Conservation (phyloP, 352 stramenopile species). For the Pythium insidiosum region DNA sequence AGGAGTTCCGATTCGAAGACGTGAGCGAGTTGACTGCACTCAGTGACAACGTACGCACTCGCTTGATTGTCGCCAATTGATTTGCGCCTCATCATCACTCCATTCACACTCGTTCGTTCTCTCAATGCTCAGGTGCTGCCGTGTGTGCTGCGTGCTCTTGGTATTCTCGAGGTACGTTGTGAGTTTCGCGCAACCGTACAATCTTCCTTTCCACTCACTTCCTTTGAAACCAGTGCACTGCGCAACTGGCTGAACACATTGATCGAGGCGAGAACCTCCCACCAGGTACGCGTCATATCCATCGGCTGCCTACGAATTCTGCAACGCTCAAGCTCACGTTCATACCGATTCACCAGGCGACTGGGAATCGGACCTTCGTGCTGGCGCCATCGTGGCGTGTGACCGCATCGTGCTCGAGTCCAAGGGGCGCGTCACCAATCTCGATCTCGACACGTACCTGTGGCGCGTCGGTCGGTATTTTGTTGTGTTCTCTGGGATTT, state of each 20-base stretch:
- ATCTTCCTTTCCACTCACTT: not conserved
- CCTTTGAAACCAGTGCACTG: conserved; percentile 29
- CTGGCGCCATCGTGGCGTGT: conserved; percentile 51
- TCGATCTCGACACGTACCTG: conserved; percentile 60
- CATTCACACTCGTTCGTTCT: too few species aligned
- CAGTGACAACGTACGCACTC: conserved; percentile 72
- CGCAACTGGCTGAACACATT: conserved; percentile 38
- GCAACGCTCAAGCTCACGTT: too few species aligned
- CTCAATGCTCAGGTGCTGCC: conserved; percentile 35
- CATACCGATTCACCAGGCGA: too few species aligned
- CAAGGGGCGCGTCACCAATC: conserved; percentile 28
- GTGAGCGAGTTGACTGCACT: conserved; percentile 54
- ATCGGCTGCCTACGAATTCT: too few species aligned
- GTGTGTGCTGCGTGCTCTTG: conserved; percentile 62
- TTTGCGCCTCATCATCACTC: too few species aligned
- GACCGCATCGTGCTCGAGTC: conserved; percentile 55
- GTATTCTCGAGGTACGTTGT: conserved; percentile 50
- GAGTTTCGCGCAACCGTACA: not conserved
- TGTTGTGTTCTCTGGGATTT: not conserved
- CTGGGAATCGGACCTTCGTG: conserved; percentile 60
- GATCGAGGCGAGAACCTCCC: conserved; percentile 39
- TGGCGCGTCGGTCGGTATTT: conserved; percentile 45
- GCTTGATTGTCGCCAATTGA: too few species aligned
- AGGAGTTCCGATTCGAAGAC: conserved; percentile 44
- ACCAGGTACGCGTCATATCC: conserved; percentile 14